phyloP scores from a whole-genome alignment of 257 asterid genomes.

The Primulina huaijiensis region DNA sequence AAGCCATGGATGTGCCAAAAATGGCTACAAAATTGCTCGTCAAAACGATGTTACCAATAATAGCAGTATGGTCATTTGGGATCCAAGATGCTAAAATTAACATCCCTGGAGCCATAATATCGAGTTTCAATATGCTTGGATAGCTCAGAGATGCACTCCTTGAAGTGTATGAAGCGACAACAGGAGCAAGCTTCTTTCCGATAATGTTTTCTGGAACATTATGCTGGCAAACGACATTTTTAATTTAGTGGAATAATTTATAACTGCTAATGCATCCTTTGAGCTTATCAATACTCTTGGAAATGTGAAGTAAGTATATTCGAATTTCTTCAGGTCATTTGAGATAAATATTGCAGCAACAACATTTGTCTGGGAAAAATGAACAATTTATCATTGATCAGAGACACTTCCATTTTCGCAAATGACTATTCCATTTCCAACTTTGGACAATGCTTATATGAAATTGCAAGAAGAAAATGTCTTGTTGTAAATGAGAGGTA shows the following conservation, averaged over 20 bases:
- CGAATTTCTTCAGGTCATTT: not conserved
- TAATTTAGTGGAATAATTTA: constrained; percentile 15
- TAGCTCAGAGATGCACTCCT: constrained; percentile 40
- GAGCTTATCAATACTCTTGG: constrained; percentile 30
- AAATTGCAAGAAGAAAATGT: constrained; percentile 32
- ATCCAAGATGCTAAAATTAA: constrained; percentile 37
- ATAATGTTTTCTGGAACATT: constrained; percentile 32
- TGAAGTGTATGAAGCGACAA: constrained; percentile 28
- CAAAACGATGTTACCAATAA: constrained; percentile 15
- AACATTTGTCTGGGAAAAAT: constrained; percentile 12
- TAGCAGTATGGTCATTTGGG: not conserved
- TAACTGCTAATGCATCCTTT: constrained; percentile 12
- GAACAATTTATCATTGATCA: not conserved
- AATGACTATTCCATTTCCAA: constrained; percentile 20
- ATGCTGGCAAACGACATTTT: constrained; percentile 21
- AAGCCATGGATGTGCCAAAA: constrained; percentile 47
- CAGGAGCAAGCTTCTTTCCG: constrained; percentile 31
- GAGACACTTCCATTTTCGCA: constrained; percentile 18
- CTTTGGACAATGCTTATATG: not conserved
- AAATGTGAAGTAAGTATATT: not conserved
- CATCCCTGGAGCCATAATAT: constrained; percentile 43
- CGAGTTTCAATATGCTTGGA: constrained; percentile 40
- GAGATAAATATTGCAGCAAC: constrained; percentile 22
- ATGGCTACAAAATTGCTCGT: constrained; percentile 15
- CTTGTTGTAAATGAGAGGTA: constrained; percentile 28